These are phyloP conservation scores for Pseudogymnoascus sp. DNA, from an alignment of 2,329 filamentous ascomycete species.

Conservation along the genomic window DNA sequence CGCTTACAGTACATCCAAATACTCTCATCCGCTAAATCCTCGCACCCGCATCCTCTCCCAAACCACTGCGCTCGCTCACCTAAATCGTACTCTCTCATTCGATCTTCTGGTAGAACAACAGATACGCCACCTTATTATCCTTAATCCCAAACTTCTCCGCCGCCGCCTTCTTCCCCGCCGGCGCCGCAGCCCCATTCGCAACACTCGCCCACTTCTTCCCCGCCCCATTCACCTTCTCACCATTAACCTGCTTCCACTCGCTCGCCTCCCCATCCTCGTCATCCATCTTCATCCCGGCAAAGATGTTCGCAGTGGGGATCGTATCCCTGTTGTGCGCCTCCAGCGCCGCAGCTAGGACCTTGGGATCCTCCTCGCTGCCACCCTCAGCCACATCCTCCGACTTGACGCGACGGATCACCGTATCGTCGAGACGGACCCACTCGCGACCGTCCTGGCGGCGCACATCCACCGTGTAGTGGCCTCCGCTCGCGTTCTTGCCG, in stretches of 20 bases:
- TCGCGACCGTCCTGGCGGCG: constrained; percentile 88
- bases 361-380: constrained; percentile 70
- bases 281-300: constrained; percentile 52
- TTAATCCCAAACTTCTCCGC: constrained; percentile 55
- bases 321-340: constrained; percentile 56
- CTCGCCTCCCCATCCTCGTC: constrained; percentile 60
- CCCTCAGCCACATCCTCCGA: constrained; percentile 84
- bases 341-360: constrained; percentile 55
- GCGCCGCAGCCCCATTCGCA: constrained; percentile 53
- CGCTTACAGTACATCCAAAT: neutral
- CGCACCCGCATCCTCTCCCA: neutral
- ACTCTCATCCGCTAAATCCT: neutral
- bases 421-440: constrained; percentile 96
- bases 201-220: constrained; percentile 66
- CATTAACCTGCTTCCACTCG: constrained; percentile 83
- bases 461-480: constrained; percentile 97
- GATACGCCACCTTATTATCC: constrained; percentile 95
- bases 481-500: constrained; percentile 89
- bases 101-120: constrained; percentile 78
- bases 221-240: constrained; percentile 32
- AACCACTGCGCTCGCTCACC: neutral
- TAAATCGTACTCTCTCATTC: neutral
- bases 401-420: constrained; percentile 72
- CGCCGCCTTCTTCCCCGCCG: constrained; percentile 41
- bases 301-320: constrained; percentile 57